Percentiles rank a stretch among this genome's conserved stretches.
phyloP scores from a whole-genome alignment of 495 filamentous ascomycete genomes.

The Talaromyces proteolyticus region DNA sequence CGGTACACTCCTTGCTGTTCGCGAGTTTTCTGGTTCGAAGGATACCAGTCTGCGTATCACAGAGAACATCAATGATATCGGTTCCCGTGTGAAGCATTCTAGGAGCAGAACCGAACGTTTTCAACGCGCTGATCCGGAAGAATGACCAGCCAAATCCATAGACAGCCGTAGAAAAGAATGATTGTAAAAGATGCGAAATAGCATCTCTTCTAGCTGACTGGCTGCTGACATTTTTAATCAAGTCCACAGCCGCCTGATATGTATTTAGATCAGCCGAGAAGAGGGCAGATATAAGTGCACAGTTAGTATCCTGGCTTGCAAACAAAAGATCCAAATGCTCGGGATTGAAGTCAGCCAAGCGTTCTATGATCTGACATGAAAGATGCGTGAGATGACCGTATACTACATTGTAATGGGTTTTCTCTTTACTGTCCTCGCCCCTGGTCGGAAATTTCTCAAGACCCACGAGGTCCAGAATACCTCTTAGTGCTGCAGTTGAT shows the following conservation, averaged over 20 bases:
- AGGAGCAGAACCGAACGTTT: conserved; percentile 60
- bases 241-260: conserved; percentile 67
- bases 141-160: conserved; percentile 56
- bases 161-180: conserved; percentile 56
- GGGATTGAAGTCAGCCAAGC: conserved; percentile 66
- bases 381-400: conserved; percentile 63
- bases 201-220: conserved; percentile 68
- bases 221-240: conserved; percentile 72
- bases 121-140: conserved; percentile 47
- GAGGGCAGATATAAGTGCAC: conserved; percentile 61
- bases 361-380: conserved; percentile 66
- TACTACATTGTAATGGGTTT: conserved; percentile 66
- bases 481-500: conserved; percentile 65
- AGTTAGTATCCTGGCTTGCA: conserved; percentile 52
- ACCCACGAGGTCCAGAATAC: conserved; percentile 59
- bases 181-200: conserved; percentile 60
- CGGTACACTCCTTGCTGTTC: conserved; percentile 52
- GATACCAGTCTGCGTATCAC: conserved; percentile 74
- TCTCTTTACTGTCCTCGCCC: conserved; percentile 42
- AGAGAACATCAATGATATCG: conserved; percentile 75
- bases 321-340: conserved; percentile 60
- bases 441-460: conserved; percentile 64
- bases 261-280: conserved; percentile 64
- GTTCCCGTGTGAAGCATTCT: conserved; percentile 66
- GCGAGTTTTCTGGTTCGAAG: conserved; percentile 59